Conservation (phyloP, 2,329 filamentous ascomycete species). For the Sarocladiaceae sp. region DNA sequence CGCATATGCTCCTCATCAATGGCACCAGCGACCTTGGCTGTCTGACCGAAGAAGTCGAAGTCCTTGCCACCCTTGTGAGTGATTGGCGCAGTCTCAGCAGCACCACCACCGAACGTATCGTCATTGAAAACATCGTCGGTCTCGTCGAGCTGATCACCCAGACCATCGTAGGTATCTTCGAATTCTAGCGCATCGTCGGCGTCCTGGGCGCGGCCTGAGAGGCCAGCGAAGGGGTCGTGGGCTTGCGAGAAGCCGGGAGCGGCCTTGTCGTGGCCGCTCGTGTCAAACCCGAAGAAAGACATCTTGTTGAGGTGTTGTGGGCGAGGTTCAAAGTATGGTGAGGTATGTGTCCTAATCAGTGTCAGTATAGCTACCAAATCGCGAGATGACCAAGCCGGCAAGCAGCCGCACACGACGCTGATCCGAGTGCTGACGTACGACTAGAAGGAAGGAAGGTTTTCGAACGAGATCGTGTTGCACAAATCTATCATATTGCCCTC, state of each 20-base stretch:
- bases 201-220: conserved; percentile 63
- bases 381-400: too few relatives aligned
- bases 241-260: conserved; percentile 78
- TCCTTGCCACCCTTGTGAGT: conserved; percentile 71
- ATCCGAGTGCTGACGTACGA: conserved; percentile 27
- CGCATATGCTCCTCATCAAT: conserved; percentile 89
- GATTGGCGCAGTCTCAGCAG: conserved; percentile 25
- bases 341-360: not conserved
- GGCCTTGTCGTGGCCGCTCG: conserved; percentile 58
- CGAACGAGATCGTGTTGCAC: conserved; percentile 25
- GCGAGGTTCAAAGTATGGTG: conserved; percentile 3
- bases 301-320: conserved; percentile 38
- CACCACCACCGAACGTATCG: conserved; percentile 72
- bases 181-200: conserved; percentile 65
- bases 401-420: not conserved
- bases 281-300: conserved; percentile 92
- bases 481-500: conserved; percentile 39
- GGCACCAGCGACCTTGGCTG: conserved; percentile 78
- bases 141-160: conserved; percentile 88
- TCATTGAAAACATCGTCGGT: conserved; percentile 94
- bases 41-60: conserved; percentile 95
- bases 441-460: conserved; percentile 33
- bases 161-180: conserved; percentile 94
- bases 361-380: not conserved
- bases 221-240: conserved; percentile 82